Base-by-base conservation (phyloP, 2,329 filamentous ascomycete species). In the Neonectria hederae region DNA sequence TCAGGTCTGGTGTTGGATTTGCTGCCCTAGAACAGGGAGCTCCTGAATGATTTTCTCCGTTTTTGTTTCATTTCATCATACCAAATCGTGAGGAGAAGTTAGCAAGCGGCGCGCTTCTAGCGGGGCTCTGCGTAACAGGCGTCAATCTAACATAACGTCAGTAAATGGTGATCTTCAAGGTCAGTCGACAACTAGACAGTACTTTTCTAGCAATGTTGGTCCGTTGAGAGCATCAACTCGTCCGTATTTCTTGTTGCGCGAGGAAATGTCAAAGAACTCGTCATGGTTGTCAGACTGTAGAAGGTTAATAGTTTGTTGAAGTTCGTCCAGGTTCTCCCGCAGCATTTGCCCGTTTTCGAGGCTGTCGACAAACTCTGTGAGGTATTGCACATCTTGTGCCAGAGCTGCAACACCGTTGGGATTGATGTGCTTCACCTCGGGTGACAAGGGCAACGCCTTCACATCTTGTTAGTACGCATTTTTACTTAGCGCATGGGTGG, bases 241-340 rank as follows among this genome's bases (percentile, higher is more conserved):
- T 17, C 94, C 92, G 76, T 97, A 99, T 77, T 97, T 97, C 81
- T 92, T 94, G 80, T 97, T 97, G 56, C 94, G 85, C 14, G 91
- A 92, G 5, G 91, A 92, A 54, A 96, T 91, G 76, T 99, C 96
- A 77, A 96, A 99, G 79, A 97, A 99, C 78, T 98, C 95, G 69
- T 98, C 94, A n/a, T 93, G 89, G 72, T 97, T 97, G 43, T 97
- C 93, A 1, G 87, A 88, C 75, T 92, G 89, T 86, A 99, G 92
- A 26, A 99, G 84, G 64, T 92, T 89, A 51, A 97, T 91, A 1
- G 96, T 98, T 82, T 99, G 96, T 72, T 95, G 90, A 38, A 99
- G 83, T 80, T 98, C 96, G 73, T 97, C 94, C 42, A 99, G 83
- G 70, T 97, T 96, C 75, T 96, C 92, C 66, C 91, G 87, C 21